phyloP scores from a whole-genome alignment of 345 rosid species.

The Salix suchowensis region DNA sequence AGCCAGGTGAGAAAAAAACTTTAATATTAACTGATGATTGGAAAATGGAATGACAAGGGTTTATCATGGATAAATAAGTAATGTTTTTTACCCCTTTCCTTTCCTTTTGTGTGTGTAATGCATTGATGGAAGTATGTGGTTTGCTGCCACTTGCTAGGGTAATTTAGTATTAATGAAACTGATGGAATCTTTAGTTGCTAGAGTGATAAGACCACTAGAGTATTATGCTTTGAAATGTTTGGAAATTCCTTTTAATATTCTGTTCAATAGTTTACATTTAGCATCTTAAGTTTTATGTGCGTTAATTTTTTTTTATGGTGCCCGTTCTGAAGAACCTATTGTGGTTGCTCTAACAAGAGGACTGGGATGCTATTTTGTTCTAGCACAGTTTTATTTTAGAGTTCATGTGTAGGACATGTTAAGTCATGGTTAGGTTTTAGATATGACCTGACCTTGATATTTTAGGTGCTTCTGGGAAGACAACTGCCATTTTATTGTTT shows the following conservation, averaged over 20 bases:
- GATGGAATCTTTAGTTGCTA: not conserved
- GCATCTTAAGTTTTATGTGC: not conserved
- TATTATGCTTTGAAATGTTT: not conserved
- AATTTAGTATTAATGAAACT: not conserved
- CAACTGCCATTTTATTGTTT: not conserved
- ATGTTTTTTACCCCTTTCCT: not conserved
- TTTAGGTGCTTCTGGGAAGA: not conserved
- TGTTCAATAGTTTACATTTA: not conserved
- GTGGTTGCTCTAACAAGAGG: not conserved
- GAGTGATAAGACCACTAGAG: no score
- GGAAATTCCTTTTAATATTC: not conserved
- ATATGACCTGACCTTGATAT: not conserved
- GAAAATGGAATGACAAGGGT: not conserved
- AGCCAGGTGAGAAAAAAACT: conserved; percentile 59
- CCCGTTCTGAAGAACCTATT: not conserved
- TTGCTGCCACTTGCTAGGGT: not conserved
- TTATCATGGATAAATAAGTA: not conserved
- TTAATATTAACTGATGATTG: not conserved
- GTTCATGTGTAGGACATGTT: not conserved
- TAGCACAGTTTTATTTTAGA: not conserved
- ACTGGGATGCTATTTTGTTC: not conserved
- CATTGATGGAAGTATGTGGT: not conserved
- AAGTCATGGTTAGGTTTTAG: not conserved
- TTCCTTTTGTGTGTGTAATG: no score
- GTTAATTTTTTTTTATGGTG: not conserved